A percentile compares a stretch with the other conserved stretches of the same genome.
Evolutionary conservation across 148 eudicot genomes (phyloP).

Genomic region (Rhododendron vialii): DNA sequence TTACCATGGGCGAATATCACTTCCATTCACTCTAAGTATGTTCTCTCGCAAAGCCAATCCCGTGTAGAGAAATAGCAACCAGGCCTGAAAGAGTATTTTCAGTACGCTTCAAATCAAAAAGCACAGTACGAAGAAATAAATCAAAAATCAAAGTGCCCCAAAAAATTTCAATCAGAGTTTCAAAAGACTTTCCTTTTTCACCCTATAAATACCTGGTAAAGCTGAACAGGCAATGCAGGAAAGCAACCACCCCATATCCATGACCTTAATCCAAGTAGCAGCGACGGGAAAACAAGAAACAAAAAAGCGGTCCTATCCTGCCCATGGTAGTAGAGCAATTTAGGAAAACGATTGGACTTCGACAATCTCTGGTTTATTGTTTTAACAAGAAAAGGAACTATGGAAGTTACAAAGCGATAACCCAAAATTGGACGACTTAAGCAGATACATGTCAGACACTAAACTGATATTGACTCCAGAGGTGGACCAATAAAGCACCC

Average conservation of each 20-base stretch:
- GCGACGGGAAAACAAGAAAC: conserved; percentile 79
- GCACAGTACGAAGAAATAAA: not conserved
- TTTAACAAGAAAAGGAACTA: not conserved
- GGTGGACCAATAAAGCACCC: not conserved
- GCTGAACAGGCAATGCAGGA: conserved; percentile 94
- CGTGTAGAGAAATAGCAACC: conserved; percentile 88
- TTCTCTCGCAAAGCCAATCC: conserved; percentile 95
- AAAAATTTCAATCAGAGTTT: not conserved
- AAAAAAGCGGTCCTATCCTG: conserved; percentile 89
- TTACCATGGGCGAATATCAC: conserved; percentile 99
- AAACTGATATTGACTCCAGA: not conserved
- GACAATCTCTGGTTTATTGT: not conserved
- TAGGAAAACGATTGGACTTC: not conserved
- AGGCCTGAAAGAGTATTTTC: conserved; percentile 56
- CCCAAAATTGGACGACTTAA: not conserved
- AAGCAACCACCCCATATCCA: conserved; percentile 82
- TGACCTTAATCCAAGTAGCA: conserved; percentile 60
- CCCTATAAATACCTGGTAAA: conserved; percentile 61
- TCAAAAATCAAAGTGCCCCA: not conserved
- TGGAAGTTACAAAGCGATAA: not conserved
- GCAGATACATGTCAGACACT: not conserved
- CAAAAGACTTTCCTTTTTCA: not conserved
- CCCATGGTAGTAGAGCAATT: conserved; percentile 14
- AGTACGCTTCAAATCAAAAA: conserved; percentile 8
- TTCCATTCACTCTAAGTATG: conserved; percentile 92